A percentile compares a stretch with the other conserved stretches of the same genome.
Evolutionary conservation across 2,329 filamentous ascomycete species (phyloP).

Genomic region (Cyphellophora europaea): DNA sequence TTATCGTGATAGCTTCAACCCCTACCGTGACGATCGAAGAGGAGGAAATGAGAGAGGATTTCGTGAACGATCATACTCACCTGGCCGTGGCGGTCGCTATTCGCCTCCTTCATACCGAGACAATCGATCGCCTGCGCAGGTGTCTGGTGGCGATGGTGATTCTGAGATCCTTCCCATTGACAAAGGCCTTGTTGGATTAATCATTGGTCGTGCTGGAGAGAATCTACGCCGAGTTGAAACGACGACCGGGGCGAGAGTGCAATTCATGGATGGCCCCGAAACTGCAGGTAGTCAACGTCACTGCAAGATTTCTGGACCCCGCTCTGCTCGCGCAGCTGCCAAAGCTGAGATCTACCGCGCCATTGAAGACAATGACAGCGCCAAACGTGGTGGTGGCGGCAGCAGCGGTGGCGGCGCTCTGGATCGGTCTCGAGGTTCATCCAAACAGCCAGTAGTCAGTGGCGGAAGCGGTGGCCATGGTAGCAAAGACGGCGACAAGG

Average conservation of each 20-base stretch:
- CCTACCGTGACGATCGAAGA: conserved; percentile 77
- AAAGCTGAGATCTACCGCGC: conserved; percentile 78
- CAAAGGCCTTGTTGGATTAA: conserved; percentile 75
- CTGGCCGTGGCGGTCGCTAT: conserved; percentile 46
- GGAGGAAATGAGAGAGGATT: conserved; percentile 44
- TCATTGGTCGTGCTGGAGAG: conserved; percentile 84
- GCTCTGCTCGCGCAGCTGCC: conserved; percentile 63
- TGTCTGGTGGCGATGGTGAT: conserved; percentile 51
- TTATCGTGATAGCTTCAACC: conserved; percentile 68
- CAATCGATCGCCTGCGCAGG: conserved; percentile 48
- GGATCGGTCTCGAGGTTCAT: conserved; percentile 11
- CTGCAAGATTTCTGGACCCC: conserved; percentile 74
- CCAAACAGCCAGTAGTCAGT: conserved; percentile 12
- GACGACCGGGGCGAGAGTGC: conserved; percentile 73
- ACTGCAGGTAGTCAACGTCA: conserved; percentile 63
- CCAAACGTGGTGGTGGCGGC: conserved; percentile 23
- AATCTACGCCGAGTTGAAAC: conserved; percentile 77
- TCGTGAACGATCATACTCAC: conserved; percentile 67
- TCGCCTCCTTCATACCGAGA: conserved; percentile 23
- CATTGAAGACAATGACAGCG: conserved; percentile 73
- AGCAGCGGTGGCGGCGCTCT: conserved; percentile 15
- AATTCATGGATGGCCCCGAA: conserved; percentile 73
- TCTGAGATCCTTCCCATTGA: conserved; percentile 79
- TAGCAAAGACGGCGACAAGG: conserved; percentile 54
- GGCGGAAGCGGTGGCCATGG: conserved; percentile 6